Conservation (phyloP, 805 yeast species). For the Yarrowia sp. region DNA sequence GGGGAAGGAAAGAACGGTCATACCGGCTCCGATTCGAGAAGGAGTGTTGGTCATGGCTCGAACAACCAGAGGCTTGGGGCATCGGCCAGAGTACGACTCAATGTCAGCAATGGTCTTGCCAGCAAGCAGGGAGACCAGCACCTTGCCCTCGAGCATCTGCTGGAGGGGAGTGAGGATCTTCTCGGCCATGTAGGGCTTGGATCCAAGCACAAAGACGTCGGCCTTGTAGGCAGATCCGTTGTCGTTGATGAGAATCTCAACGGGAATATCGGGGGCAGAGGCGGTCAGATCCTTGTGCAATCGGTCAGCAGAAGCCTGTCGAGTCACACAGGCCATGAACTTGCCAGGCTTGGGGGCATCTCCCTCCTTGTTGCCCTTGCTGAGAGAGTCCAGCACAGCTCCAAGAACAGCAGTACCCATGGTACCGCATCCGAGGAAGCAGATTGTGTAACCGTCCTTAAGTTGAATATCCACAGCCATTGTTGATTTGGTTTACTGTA, state of each 20-base stretch:
- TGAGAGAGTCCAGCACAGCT: slow-evolving; percentile 66
- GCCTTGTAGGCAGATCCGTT: slow-evolving; percentile 67
- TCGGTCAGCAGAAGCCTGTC: slow-evolving; percentile 58
- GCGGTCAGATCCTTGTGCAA: slow-evolving; percentile 52
- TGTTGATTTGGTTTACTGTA: slow-evolving; percentile 8
- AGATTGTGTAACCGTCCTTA: slow-evolving; percentile 57
- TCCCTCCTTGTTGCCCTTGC: slow-evolving; percentile 44
- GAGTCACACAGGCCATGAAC: slow-evolving; percentile 79
- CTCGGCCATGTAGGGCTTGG: slow-evolving; percentile 84
- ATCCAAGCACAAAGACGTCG: slow-evolving; percentile 78
- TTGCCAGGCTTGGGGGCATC: slow-evolving; percentile 63
- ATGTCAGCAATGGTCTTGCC: slow-evolving; percentile 81
- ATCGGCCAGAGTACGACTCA: slow-evolving; percentile 50
- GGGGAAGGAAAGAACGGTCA: slow-evolving; percentile 88
- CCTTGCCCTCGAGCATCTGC: slow-evolving; percentile 57
- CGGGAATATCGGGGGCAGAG: slow-evolving; percentile 45
- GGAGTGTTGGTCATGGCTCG: slow-evolving; percentile 99
- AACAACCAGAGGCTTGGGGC: slow-evolving; percentile 60
- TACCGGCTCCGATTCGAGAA: slow-evolving; percentile 89
- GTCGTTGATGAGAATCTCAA: slow-evolving; percentile 57
- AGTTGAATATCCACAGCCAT: slow-evolving; percentile 37
- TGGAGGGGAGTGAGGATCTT: slow-evolving; percentile 61
- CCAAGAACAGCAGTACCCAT: slow-evolving; percentile 93
- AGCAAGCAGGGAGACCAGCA: slow-evolving; percentile 84
- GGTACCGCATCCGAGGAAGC: slow-evolving; percentile 91